Base-by-base conservation (phyloP, 352 stramenopile species). In the Globisporangium iwayamae region DNA sequence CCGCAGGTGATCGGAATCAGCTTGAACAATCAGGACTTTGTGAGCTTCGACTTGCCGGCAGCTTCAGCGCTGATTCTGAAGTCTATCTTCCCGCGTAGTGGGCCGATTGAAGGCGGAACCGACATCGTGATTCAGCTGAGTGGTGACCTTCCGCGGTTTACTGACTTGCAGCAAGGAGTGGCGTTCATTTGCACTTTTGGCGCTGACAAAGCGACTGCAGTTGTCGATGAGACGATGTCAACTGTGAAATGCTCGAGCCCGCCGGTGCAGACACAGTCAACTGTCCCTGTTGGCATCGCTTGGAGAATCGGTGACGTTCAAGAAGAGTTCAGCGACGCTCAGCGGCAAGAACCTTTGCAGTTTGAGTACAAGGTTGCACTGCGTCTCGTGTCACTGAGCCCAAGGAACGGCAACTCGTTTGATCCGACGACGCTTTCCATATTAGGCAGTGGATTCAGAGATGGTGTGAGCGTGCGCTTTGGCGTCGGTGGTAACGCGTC, bases 11-110 rank as follows among this genome's bases (percentile, higher is more conserved):
- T 85, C 38, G 72, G 72, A 2, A 60, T 83, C 3, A 82, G 68
- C 46, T 67, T 75, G 34, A 85, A 87, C 53, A 70, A 72, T 1
- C 28, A 73, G 3, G 78, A 87, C 20, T 74, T 82, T 25, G 66
- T 72, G 0, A 69, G 63, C 50, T 69, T 63, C 50, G 54, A 63
- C 0, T 13, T 34, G 1, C 9, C 32, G 9, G 32, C 76, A 28
- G 25, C 25, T 7, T 36, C 48, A 2, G 72, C 73, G n/a, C 32
- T 57, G 10, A 65, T 65, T 48, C 58, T 87, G 8, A 64, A 39
- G 0, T 43, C 67, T 0, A 75, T 84, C 18, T 25, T 50, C 30
- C 78, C 78, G 5, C 36, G 25, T 4, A 63, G 45, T 16, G 75
- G 78, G 0, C 61, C 71, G 3, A 8, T 80, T 1, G 58, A 74